Percentiles rank a stretch among this genome's conserved stretches.
These are phyloP conservation scores for Plasmodium knowlesi DNA, from an alignment of 169 alveolate genomes.

Conservation along the genomic window DNA sequence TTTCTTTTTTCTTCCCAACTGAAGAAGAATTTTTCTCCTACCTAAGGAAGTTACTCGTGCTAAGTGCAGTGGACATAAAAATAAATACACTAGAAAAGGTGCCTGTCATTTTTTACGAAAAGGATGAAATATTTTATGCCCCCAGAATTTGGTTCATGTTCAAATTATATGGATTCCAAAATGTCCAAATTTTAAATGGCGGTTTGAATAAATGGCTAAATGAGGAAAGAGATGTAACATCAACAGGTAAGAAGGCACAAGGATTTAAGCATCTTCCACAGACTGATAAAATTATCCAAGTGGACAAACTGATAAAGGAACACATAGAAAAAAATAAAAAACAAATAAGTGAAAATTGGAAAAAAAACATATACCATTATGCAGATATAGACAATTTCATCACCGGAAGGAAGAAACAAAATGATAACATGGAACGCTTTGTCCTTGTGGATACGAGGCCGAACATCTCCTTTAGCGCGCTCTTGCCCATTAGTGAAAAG, in stretches of 20 bases:
- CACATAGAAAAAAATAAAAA: slow-evolving; percentile 28
- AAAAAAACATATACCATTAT: slow-evolving; percentile 41
- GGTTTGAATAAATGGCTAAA: slow-evolving; percentile 69
- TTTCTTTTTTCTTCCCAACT: slow-evolving; percentile 66
- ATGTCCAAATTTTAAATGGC: slow-evolving; percentile 47
- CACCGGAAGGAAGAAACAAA: neutral
- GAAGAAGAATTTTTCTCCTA: slow-evolving; percentile 36
- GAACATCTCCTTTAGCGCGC: slow-evolving; percentile 26
- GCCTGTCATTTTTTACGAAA: slow-evolving; percentile 57
- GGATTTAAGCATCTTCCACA: neutral
- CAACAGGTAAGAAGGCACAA: neutral
- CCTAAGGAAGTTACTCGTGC: slow-evolving; percentile 11
- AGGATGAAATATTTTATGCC: slow-evolving; percentile 56
- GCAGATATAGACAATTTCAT: slow-evolving; percentile 29
- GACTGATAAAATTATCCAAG: neutral
- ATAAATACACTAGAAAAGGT: slow-evolving; percentile 24
- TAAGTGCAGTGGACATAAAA: neutral
- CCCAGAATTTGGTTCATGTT: slow-evolving; percentile 70
- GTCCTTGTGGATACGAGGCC: slow-evolving; percentile 38
- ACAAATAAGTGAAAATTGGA: slow-evolving; percentile 5
- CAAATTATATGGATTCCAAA: slow-evolving; percentile 48
- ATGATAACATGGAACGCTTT: neutral
- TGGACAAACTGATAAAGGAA: slow-evolving; percentile 19
- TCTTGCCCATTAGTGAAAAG: slow-evolving; percentile 14
- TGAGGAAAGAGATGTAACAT: slow-evolving; percentile 17